Conservation (phyloP, 345 rosid species). For the Eucalyptus grandis region DNA sequence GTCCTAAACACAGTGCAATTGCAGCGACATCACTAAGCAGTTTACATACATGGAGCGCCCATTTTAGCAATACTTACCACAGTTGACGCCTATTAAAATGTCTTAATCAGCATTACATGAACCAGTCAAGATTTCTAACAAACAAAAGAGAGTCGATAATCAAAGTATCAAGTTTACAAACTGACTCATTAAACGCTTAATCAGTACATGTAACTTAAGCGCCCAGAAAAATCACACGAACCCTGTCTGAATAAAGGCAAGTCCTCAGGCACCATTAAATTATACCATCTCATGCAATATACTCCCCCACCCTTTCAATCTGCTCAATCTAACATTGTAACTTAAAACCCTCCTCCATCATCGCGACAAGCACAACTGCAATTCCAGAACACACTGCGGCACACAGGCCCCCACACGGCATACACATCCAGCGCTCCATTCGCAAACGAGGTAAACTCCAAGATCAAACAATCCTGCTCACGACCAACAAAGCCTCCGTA, state of each 20-base stretch:
- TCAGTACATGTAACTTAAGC: rapidly evolving
- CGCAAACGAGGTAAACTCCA: neutral
- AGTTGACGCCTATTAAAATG: neutral
- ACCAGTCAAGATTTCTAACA: neutral
- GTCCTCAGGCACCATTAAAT: neutral
- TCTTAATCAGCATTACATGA: neutral
- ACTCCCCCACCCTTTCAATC: neutral
- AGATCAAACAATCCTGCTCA: neutral
- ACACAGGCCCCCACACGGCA: neutral
- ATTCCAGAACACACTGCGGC: neutral
- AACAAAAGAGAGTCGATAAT: neutral
- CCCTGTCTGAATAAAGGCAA: neutral
- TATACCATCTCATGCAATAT: rapidly evolving
- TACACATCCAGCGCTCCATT: neutral
- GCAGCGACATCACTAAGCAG: neutral
- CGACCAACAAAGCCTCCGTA: neutral
- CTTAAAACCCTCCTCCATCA: neutral
- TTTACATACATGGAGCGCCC: neutral
- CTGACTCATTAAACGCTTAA: rapidly evolving
- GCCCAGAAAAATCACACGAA: neutral
- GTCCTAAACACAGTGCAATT: slow-evolving; percentile 6
- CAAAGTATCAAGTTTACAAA: neutral
- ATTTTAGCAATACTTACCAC: rapidly evolving
- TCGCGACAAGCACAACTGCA: neutral
- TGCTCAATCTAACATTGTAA: neutral